Evolutionary conservation across 108 stramenopile species (phyloP), one percentile per base, ranked within the genome.

Genomic region (Cyclotella kingstonii): DNA sequence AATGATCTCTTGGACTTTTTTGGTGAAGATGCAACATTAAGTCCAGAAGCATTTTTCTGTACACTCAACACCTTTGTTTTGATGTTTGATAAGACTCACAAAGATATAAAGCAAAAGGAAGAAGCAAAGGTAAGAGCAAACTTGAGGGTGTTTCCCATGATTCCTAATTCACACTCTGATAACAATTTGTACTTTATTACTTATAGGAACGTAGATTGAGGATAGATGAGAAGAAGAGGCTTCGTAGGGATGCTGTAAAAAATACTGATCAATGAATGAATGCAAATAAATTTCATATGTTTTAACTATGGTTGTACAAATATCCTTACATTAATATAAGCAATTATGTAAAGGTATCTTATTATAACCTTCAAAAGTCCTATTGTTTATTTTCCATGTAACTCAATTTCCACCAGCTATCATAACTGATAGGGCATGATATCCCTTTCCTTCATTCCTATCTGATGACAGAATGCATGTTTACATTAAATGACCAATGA

Each of bases 31-130:
- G n/a, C 51, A 17, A 45, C 21, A 1, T 53, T 73, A 40, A 53
- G 66, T 11, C 66, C 72, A 11, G 72, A 73, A 25, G 72, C 59
- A 1, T 73, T 73, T 43, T 73, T 73, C 51, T 40, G 72, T 41
- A 73, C 72, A 28, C 52, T 73, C 33, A 73, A 73, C 54, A 61
- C 66, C 9, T 73, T 73, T 49, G 59, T 68, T 17, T 60, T 66
- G 18, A 67, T 73, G 66, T 73, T 73, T 73, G 72, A 71, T 57
- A 61, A 71, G 48, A 71, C 70, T 28, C 47, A 63, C 31, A 63
- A 71, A 45, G 70, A 71, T 19, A 41, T 71, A 43, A 56, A 42
- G 3, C 35, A 62, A 14, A 71, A 71, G 50, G 48, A 63, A 40
- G 70, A 71, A 15, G 70, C 70, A 10, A 71, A 71, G 58, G 68